Evolutionary conservation across 805 yeast genomes (phyloP).

Genomic region (Candida broadrunensis): DNA sequence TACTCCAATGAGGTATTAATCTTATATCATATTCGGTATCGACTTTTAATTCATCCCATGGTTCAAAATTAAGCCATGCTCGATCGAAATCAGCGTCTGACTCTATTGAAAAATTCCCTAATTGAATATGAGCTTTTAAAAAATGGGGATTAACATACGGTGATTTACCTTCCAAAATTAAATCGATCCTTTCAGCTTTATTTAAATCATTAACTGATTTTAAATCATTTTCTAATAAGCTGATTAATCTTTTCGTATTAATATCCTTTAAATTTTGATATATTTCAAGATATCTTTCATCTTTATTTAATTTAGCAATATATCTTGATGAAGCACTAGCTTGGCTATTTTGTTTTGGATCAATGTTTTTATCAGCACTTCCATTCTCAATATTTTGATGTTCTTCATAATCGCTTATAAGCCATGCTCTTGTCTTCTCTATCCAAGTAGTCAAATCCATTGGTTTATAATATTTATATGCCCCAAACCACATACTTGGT

Average conservation of each 20-base stretch:
- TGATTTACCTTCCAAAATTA: slow-evolving; percentile 30
- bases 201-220: slow-evolving; percentile 32
- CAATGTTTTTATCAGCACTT: not conserved
- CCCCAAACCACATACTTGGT: slow-evolving; percentile 67
- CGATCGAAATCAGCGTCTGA: slow-evolving; percentile 41
- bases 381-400: slow-evolving; percentile 9
- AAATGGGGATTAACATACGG: slow-evolving; percentile 24
- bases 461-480: slow-evolving; percentile 51
- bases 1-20: slow-evolving; percentile 23
- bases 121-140: slow-evolving; percentile 32
- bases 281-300: slow-evolving; percentile 28
- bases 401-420: not conserved
- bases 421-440: slow-evolving; percentile 18
- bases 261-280: slow-evolving; percentile 22
- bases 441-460: slow-evolving; percentile 42
- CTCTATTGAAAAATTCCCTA: slow-evolving; percentile 35
- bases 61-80: slow-evolving; percentile 43
- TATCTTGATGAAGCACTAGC: not conserved
- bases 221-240: slow-evolving; percentile 23
- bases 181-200: slow-evolving; percentile 33
- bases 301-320: slow-evolving; percentile 4
- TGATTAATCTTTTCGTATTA: slow-evolving; percentile 17
- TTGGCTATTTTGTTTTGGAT: not conserved
- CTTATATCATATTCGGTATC: slow-evolving; percentile 40
- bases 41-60: slow-evolving; percentile 41